Conservation (phyloP, 352 stramenopile species). For the Phytophthora colocasiae region DNA sequence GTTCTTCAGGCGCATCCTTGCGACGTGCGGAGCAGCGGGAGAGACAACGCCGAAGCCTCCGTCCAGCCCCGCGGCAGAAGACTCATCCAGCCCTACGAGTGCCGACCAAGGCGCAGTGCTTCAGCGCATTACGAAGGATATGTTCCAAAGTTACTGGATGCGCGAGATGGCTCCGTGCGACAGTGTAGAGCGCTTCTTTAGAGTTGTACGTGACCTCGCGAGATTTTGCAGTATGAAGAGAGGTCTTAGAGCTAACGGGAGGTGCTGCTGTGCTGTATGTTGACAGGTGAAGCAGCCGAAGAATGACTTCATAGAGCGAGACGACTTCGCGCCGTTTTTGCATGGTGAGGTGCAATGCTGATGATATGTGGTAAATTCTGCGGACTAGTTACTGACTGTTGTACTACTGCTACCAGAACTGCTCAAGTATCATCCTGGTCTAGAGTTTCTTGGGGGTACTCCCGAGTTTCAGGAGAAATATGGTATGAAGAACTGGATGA, state of each 20-base stretch:
- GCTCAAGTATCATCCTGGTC: conserved; percentile 90
- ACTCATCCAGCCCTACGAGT: conserved; percentile 31
- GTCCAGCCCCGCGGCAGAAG: conserved; percentile 21
- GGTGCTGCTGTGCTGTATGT: conserved; percentile 4
- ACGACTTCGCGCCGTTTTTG: conserved; percentile 98
- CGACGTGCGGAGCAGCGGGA: conserved; percentile 22
- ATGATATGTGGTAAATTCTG: not conserved
- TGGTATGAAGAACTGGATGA: conserved; percentile 43
- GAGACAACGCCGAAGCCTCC: conserved; percentile 34
- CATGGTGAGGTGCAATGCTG: conserved; percentile 67
- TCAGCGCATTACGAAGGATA: conserved; percentile 81
- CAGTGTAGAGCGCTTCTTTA: conserved; percentile 97
- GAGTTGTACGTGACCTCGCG: conserved; percentile 73
- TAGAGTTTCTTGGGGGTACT: conserved; percentile 97
- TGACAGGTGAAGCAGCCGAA: conserved; percentile 92
- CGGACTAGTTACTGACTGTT: conserved; percentile 38
- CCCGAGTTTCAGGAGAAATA: conserved; percentile 99
- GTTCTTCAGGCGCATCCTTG: conserved; percentile 94
- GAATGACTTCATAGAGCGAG: conserved; percentile 91
- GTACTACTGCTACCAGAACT: conserved; percentile 54
- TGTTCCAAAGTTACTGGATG: conserved; percentile 95
- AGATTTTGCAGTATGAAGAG: not conserved
- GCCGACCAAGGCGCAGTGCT: conserved; percentile 26
- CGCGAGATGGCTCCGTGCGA: conserved; percentile 96
- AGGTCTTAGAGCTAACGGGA: conserved; percentile 8